Conservation (phyloP, 345 rosid species). For the Eucalyptus viminalis region DNA sequence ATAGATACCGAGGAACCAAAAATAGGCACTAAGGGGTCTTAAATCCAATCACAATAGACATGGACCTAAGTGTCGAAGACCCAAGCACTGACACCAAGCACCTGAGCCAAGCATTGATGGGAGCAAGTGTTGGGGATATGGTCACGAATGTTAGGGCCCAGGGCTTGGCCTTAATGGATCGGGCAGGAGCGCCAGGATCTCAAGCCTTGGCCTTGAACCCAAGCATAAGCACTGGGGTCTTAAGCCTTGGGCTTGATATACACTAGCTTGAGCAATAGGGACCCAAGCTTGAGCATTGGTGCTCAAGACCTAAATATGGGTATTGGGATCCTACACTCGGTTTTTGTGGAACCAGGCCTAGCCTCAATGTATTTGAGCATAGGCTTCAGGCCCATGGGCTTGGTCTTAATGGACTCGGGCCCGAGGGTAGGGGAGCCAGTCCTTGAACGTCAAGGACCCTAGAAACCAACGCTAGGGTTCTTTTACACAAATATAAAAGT, state of each 20-base stretch:
- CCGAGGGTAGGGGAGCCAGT: rapidly evolving
- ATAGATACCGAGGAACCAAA: no score
- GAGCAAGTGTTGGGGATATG: neutral
- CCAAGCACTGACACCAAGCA: no score
- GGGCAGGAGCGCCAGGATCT: rapidly evolving
- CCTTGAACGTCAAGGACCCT: no score
- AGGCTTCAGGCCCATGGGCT: no score
- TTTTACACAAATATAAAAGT: neutral
- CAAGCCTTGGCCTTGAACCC: neutral
- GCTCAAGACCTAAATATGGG: neutral
- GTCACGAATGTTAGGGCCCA: rapidly evolving
- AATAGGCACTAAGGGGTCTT: no score
- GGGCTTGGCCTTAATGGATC: no score
- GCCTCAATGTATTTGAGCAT: neutral
- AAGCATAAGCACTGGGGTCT: neutral
- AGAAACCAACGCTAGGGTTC: neutral
- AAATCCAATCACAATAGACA: rapidly evolving
- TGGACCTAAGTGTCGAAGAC: no score
- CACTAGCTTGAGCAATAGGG: neutral
- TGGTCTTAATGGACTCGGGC: no score
- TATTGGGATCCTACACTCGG: neutral
- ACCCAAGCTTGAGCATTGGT: neutral
- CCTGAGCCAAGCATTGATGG: no score
- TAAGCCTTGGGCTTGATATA: neutral
- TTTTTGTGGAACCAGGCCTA: neutral